These are phyloP conservation scores for Eleusine indica DNA, from an alignment of 176 grass and related monocot species.

Conservation along the genomic window DNA sequence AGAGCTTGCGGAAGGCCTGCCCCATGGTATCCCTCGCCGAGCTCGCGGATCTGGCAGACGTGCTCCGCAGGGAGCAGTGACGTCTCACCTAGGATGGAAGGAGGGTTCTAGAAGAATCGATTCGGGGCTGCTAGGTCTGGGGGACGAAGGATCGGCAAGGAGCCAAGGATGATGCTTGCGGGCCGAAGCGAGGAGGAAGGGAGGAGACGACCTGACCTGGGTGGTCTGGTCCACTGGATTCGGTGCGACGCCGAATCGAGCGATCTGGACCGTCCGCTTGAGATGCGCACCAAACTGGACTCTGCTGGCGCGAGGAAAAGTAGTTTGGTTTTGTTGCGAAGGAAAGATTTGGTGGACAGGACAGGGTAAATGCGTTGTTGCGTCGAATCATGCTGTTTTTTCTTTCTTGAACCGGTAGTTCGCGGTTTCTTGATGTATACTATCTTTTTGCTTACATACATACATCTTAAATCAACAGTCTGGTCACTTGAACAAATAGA, in stretches of 20 bases:
- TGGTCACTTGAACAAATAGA: too few species aligned
- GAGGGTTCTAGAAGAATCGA: conserved; percentile 31
- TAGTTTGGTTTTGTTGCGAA: not conserved
- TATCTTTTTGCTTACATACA: too few species aligned
- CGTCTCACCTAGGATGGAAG: not conserved
- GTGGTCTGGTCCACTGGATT: conserved; percentile 20
- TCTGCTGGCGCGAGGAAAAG: not conserved
- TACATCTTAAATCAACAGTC: too few species aligned
- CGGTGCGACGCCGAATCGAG: not conserved
- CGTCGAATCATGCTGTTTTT: not conserved
- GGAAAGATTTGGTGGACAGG: not conserved
- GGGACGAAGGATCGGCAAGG: conserved; percentile 10
- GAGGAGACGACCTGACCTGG: not conserved
- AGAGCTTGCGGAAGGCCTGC: conserved; percentile 98
- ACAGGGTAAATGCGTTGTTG: not conserved
- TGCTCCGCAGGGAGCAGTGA: not conserved
- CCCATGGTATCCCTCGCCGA: conserved; percentile 52
- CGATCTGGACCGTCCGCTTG: conserved; percentile 33
- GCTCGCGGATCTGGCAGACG: not conserved
- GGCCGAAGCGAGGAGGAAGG: conserved; percentile 15
- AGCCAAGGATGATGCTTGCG: not conserved
- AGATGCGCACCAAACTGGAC: not conserved
- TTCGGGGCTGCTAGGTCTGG: not conserved
- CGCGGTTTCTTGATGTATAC: too few species aligned
- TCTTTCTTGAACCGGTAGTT: too few species aligned